phyloP scores from a whole-genome alignment of 176 grass and related monocot species.

The Eragrostis nindensis region DNA sequence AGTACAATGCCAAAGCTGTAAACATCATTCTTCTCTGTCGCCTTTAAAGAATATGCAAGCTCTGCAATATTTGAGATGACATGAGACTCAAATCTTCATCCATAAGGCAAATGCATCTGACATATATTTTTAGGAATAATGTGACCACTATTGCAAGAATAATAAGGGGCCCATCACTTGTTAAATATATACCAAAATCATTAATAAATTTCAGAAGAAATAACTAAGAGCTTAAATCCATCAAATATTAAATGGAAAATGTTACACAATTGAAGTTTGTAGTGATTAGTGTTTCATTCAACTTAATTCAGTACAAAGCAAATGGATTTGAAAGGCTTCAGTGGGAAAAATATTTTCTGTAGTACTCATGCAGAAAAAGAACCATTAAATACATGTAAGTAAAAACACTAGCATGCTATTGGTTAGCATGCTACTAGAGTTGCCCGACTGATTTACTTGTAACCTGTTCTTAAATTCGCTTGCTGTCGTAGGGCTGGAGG shows the following conservation, averaged over 20 bases:
- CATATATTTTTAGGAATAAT: slow-evolving; percentile 12
- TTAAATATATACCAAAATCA: neutral
- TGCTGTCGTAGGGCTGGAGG: no score
- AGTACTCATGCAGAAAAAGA: neutral
- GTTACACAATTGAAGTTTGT: neutral
- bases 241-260: slow-evolving; percentile 5
- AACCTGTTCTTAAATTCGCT: no score
- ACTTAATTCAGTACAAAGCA: neutral
- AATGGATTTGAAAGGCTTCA: slow-evolving; percentile 11
- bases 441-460: no score
- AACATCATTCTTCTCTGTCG: slow-evolving; percentile 59
- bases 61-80: slow-evolving; percentile 47
- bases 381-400: slow-evolving; percentile 2
- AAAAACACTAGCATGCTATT: neutral
- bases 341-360: neutral
- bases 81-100: slow-evolving; percentile 34
- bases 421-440: no score
- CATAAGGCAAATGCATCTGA: slow-evolving; percentile 13
- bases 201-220: neutral
- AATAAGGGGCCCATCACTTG: neutral
- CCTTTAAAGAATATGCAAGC: slow-evolving; percentile 66
- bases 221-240: neutral
- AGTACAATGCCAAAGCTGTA: slow-evolving; percentile 64
- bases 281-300: slow-evolving; percentile 3
- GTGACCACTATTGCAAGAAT: neutral